phyloP scores from a whole-genome alignment of 176 grass and related monocot genomes.

The Zea luxurians region DNA sequence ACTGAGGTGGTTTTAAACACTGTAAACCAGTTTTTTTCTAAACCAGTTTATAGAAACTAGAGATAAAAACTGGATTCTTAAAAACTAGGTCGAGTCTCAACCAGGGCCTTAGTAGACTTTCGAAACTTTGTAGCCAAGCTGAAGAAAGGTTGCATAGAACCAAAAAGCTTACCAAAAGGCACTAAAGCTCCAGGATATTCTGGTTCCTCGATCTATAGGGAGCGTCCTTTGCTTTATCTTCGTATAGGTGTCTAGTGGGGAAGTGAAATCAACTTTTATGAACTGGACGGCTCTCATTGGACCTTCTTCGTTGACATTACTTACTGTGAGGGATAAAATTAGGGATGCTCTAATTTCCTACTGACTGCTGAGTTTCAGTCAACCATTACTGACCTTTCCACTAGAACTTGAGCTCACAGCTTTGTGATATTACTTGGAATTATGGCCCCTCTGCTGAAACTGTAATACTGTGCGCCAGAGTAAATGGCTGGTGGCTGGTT shows the following conservation, averaged over 20 bases:
- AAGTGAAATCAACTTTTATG: neutral
- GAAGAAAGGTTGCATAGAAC: neutral
- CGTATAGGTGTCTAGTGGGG: neutral
- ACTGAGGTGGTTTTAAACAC: no score
- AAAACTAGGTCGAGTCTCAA: no score
- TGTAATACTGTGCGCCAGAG: constrained; percentile 43
- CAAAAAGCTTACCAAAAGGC: constrained; percentile 9
- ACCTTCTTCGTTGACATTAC: neutral
- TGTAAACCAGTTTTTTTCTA: no score
- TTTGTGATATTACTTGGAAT: constrained; percentile 13
- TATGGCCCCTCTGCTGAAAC: constrained; percentile 18
- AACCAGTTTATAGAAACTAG: no score
- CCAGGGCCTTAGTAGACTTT: neutral
- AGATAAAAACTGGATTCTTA: no score
- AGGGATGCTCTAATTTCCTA: neutral
- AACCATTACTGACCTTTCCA: constrained; percentile 2
- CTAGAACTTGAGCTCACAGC: neutral
- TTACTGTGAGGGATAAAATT: neutral
- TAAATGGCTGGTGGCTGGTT: constrained; percentile 74
- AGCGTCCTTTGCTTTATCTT: constrained; percentile 10
- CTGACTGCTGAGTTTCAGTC: neutral
- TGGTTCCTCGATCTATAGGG: neutral
- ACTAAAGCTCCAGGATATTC: constrained; percentile 25
- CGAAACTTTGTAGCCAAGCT: constrained; percentile 9
- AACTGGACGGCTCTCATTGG: neutral